Conservation (phyloP, 2,329 filamentous ascomycete genomes). For the Xenoacremonium recifei region DNA sequence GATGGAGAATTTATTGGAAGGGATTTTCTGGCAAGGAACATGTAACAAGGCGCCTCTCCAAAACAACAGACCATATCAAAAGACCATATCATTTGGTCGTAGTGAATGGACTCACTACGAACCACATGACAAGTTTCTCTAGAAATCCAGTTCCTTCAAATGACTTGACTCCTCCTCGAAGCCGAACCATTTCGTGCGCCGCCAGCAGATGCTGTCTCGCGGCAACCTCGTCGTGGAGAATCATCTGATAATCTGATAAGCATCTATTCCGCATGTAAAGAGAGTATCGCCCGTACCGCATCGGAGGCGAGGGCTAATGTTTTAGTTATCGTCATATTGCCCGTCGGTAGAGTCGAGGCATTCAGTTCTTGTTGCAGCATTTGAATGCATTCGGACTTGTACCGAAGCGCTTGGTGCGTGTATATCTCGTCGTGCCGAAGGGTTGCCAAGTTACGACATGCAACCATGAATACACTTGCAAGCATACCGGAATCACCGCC, state of each 20-base stretch:
- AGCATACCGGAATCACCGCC: constrained; percentile 19
- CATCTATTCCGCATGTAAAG: too few species aligned
- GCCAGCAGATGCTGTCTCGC: constrained; percentile 1
- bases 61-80: too few species aligned
- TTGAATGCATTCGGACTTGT: constrained; percentile 14
- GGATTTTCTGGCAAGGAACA: too few species aligned
- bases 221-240: not conserved
- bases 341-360: constrained; percentile 4
- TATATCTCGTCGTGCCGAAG: constrained; percentile 8
- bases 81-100: too few species aligned
- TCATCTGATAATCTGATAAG: not conserved
- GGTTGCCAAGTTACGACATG: constrained; percentile 14
- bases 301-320: constrained; percentile 12
- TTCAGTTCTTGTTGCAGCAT: constrained; percentile 8
- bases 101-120: too few species aligned
- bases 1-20: too few species aligned
- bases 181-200: constrained; percentile 3
- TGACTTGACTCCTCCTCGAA: constrained; percentile 2
- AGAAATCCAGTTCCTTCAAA: constrained; percentile 2
- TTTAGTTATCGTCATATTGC: constrained; percentile 20
- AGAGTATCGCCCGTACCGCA: not conserved
- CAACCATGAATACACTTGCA: constrained; percentile 13
- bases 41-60: too few species aligned
- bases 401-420: constrained; percentile 4
- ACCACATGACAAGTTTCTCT: constrained; percentile 4